Base-by-base conservation (phyloP, 1,284 basidiomycete genomes). In the Malassezia cuniculi region DNA sequence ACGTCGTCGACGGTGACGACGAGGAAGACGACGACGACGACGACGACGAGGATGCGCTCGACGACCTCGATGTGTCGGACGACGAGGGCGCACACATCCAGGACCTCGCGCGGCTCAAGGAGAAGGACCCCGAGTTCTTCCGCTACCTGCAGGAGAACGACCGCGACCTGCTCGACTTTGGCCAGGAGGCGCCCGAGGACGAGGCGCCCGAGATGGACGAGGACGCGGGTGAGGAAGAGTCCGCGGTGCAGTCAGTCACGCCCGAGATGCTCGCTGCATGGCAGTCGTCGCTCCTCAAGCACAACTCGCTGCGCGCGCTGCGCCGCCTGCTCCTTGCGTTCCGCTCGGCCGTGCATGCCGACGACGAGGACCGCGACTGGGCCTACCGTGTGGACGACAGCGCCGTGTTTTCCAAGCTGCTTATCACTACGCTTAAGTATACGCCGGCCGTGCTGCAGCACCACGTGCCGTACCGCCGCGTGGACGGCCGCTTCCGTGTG, bases 81-180 rank as follows among this genome's bases (percentile, higher is more conserved):
- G 58, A 51, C 18, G 48, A 37, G 9, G 48, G 46, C 24, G 52
- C 43, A 41, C 86, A 90, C 70, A 70, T 82, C 31, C 68, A 78
- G 31, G 81, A 94, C 40, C 76, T 97, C n/a, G 80, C 83, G 33
- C 81, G 84, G 60, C 75, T 97, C 27, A 82, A 82, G 10, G 82
- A 90, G 69, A 90, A 85, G 68, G 93, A 97, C 67, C 90, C 90
- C 14, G 90, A 94, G 60, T 97, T 97, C 71, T 97, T 79, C 79
- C 87, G 93, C 69, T 97, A 93, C 65, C 74, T 97, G 6, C 81
- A 93, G 71, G 85, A 95, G 70, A 90, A 97, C 64, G 90, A 97
- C 69, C 72, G 75, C 40, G 85, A 87, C 38, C 71, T 97, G 21
- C 74, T 97, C 5, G 73, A 84, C 2, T 97, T 97, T 64, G 61